phyloP scores from a whole-genome alignment of 441 rosid species.

The Eruca vesicaria region DNA sequence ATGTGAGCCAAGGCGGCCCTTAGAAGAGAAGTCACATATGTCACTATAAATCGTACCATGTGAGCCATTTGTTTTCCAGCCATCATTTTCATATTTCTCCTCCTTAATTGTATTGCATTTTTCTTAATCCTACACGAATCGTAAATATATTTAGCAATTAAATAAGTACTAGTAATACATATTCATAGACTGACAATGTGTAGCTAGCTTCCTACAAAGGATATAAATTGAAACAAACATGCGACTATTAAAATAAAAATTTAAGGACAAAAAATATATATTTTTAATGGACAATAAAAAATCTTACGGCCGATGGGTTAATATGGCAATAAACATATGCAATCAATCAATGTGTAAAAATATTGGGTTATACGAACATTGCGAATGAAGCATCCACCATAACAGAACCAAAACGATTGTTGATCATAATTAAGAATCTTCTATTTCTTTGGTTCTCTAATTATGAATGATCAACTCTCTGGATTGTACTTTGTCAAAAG shows the following conservation, averaged over 20 bases:
- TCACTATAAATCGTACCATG: conserved; percentile 3
- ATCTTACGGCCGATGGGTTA: too few species aligned
- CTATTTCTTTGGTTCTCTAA: background rate
- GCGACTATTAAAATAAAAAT: background rate
- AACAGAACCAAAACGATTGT: background rate
- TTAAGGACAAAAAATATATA: background rate
- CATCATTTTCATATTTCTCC: background rate
- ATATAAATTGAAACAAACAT: background rate
- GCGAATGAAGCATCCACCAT: background rate
- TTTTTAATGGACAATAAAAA: too few species aligned
- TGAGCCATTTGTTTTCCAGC: background rate
- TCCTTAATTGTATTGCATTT: background rate
- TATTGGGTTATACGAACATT: background rate
- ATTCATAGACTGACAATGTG: background rate
- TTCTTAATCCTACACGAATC: background rate
- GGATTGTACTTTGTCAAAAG: background rate
- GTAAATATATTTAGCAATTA: background rate
- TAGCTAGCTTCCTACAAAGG: background rate
- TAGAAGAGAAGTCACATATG: conserved; percentile 7
- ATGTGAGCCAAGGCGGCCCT: conserved; percentile 10
- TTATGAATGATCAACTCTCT: background rate
- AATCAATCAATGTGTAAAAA: background rate
- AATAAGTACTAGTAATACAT: background rate
- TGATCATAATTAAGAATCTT: background rate
- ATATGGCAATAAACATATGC: background rate